Conservation (phyloP, 306 rosid species). For the Gastrolobium villosum region DNA sequence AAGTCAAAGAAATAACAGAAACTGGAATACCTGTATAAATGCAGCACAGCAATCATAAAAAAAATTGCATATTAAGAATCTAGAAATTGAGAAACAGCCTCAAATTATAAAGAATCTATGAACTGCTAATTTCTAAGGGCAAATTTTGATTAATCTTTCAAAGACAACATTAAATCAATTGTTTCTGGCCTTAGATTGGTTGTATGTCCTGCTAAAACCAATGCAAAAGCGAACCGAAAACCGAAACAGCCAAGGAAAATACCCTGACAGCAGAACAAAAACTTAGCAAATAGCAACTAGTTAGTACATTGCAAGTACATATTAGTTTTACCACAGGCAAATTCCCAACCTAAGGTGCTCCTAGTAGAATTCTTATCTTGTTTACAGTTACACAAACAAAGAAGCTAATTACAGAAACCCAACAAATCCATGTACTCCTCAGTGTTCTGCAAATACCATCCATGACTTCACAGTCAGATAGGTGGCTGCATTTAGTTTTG, state of each 20-base stretch:
- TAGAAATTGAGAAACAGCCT: slow-evolving; percentile 11
- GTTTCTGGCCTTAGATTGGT: slow-evolving; percentile 10
- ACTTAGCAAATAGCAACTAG: slow-evolving; percentile 1
- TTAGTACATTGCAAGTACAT: slow-evolving; percentile 1
- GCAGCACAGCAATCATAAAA: slow-evolving; percentile 9
- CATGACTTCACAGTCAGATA: slow-evolving; percentile 52
- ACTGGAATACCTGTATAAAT: slow-evolving; percentile 30
- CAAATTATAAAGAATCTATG: slow-evolving; percentile 1
- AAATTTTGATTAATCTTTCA: slow-evolving; percentile 18
- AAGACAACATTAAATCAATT: slow-evolving; percentile 24
- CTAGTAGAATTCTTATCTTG: slow-evolving; percentile 23
- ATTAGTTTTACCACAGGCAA: slow-evolving; percentile 34
- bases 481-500: slow-evolving; percentile 38
- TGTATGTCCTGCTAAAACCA: background rate
- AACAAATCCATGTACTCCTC: slow-evolving; percentile 37
- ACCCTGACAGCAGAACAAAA: slow-evolving; percentile 25
- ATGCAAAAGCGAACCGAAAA: slow-evolving; percentile 31
- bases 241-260: slow-evolving; percentile 14
- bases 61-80: slow-evolving; percentile 13
- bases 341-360: slow-evolving; percentile 43
- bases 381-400: slow-evolving; percentile 42
- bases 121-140: slow-evolving; percentile 8
- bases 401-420: slow-evolving; percentile 44
- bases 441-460: slow-evolving; percentile 42
- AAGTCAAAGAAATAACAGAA: slow-evolving; percentile 20